Evolutionary conservation across 2,329 filamentous ascomycete species (phyloP).

Genomic region (Verticillium zaregamsianum): DNA sequence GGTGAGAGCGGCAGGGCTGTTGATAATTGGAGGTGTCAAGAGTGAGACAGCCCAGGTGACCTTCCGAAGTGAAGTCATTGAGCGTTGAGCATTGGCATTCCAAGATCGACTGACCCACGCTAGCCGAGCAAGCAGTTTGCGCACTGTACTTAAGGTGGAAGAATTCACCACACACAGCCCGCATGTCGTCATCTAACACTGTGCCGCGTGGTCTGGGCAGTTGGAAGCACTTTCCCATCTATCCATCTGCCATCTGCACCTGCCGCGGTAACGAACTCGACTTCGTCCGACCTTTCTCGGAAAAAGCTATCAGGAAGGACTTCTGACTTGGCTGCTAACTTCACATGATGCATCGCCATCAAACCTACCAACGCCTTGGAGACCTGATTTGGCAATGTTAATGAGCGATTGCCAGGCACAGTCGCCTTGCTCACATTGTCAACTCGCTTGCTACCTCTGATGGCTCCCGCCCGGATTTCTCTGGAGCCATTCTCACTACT

Average conservation of each 20-base stretch:
- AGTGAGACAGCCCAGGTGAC: not conserved
- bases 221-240: not conserved
- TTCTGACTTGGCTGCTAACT: not conserved
- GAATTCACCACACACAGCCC: not conserved
- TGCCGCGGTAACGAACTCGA: not conserved
- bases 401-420: not conserved
- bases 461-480: not conserved
- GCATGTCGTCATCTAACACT: not conserved
- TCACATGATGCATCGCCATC: not conserved
- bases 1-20: not conserved
- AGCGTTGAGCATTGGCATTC: not conserved
- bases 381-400: not conserved
- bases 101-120: not conserved
- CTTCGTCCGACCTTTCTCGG: too few species aligned
- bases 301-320: too few species aligned
- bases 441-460: not conserved
- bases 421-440: not conserved
- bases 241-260: not conserved
- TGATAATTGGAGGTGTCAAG: not conserved
- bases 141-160: not conserved
- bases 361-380: not conserved
- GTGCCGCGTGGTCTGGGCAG: not conserved
- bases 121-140: not conserved
- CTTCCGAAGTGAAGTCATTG: not conserved
- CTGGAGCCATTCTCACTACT: not conserved